phyloP scores from a whole-genome alignment of 371 early-diverging fungal genomes.

The Phascolomyces articulosus region DNA sequence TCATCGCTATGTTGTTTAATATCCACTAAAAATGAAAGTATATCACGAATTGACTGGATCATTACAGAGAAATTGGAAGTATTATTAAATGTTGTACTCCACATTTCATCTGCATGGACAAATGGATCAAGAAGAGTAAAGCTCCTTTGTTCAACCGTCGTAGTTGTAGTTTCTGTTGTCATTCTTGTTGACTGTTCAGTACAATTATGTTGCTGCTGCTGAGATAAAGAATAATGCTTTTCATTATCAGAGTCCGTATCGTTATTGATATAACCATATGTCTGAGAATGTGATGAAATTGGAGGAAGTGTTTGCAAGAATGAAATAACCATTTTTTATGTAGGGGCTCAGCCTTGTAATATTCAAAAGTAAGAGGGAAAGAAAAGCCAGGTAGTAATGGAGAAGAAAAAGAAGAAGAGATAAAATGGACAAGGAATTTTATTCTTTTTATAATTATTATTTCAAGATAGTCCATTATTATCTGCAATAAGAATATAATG shows the following conservation, averaged over 20 bases:
- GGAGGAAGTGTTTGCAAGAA: constrained; percentile 11
- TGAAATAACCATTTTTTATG: constrained; percentile 6
- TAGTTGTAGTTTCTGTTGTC: not conserved
- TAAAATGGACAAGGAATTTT: too few species aligned
- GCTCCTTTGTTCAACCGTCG: not conserved
- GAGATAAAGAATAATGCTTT: not conserved
- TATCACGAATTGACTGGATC: not conserved
- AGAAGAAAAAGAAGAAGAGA: not conserved
- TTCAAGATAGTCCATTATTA: too few species aligned
- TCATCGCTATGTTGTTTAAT: not conserved
- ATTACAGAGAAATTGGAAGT: not conserved
- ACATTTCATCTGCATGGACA: not conserved
- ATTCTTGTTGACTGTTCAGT: not conserved
- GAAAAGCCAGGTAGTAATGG: too few species aligned
- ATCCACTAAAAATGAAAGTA: not conserved
- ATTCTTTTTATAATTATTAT: too few species aligned
- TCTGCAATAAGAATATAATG: too few species aligned
- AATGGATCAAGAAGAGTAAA: not conserved
- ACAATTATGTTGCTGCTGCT: not conserved
- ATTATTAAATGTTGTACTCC: not conserved
- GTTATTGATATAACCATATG: not conserved
- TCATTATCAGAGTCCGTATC: not conserved
- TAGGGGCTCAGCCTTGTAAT: not conserved
- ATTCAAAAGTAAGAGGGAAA: too few species aligned
- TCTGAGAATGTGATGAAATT: not conserved